Conservation (phyloP, 768 basidiomycete genomes). For the Xerocomellus amylosporus region DNA sequence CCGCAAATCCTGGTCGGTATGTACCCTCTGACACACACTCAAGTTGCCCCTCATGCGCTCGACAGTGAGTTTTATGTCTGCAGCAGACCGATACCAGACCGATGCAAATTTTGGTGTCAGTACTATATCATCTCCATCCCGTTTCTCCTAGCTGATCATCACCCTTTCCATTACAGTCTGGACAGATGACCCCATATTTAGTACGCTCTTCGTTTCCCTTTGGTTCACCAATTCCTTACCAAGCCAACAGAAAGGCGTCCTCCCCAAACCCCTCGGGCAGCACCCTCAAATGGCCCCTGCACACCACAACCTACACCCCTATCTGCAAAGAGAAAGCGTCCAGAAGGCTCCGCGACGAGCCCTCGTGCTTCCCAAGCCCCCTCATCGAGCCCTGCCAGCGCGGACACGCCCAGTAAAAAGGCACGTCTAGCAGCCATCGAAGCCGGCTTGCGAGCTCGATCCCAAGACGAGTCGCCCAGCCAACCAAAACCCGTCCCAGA, state of each 20-base stretch:
- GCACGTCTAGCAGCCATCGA: slow-evolving; percentile 9
- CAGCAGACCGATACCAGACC: slow-evolving; percentile 3
- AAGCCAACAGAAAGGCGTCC: background rate
- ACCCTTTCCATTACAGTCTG: slow-evolving; percentile 28
- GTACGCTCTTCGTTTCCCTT: background rate
- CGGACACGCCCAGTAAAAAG: background rate
- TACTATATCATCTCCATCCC: background rate
- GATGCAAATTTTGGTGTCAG: slow-evolving; percentile 39
- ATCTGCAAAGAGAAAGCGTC: slow-evolving; percentile 4
- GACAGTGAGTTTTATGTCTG: slow-evolving; percentile 41
- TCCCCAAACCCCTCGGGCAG: background rate
- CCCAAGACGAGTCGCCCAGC: background rate
- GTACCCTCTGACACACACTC: background rate
- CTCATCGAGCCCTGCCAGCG: too few relatives aligned
- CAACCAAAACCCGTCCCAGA: background rate
- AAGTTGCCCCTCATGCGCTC: background rate
- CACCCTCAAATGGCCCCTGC: background rate
- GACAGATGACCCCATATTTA: slow-evolving; percentile 27
- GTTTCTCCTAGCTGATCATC: background rate
- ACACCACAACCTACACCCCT: slow-evolving; percentile 6
- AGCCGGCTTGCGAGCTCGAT: slow-evolving; percentile 9
- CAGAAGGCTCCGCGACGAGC: too few relatives aligned
- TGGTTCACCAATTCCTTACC: background rate
- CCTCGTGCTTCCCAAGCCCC: background rate
- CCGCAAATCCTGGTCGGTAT: slow-evolving; percentile 37